Evolutionary conservation across 768 basidiomycete genomes (phyloP).

Genomic region (Mycena rosella): DNA sequence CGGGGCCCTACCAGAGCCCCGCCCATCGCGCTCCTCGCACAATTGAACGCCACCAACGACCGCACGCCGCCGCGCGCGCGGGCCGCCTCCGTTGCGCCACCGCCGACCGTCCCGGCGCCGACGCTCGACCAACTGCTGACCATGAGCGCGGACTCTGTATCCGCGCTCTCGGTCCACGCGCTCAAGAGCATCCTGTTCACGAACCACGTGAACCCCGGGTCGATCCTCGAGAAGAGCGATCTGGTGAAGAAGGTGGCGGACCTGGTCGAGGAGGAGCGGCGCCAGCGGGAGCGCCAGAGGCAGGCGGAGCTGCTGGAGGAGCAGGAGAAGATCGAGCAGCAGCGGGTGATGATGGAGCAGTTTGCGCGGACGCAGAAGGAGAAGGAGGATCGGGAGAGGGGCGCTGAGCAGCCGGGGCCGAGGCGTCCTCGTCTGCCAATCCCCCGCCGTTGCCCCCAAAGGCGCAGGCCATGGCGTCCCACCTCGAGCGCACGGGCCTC

Average conservation of each 20-base stretch:
- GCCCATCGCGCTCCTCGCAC: conserved; percentile 41
- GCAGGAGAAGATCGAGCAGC: conserved; percentile 54
- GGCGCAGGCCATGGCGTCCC: conserved; percentile 52
- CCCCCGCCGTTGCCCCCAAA: conserved; percentile 53
- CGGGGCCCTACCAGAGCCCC: conserved; percentile 32
- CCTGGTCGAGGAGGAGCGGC: conserved; percentile 74
- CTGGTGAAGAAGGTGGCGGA: conserved; percentile 77
- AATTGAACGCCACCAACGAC: conserved; percentile 33
- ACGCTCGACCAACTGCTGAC: conserved; percentile 77
- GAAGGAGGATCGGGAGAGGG: conserved; percentile 46
- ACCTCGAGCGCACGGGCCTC: conserved; percentile 77
- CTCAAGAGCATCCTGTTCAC: conserved; percentile 85
- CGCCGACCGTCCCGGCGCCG: conserved; percentile 60
- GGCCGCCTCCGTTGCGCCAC: conserved; percentile 53
- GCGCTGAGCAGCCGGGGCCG: conserved; percentile 38
- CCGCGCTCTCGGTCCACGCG: conserved; percentile 72
- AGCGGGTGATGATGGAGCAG: conserved; percentile 53
- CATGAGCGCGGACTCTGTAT: conserved; percentile 69
- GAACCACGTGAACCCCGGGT: conserved; percentile 83
- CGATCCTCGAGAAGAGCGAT: conserved; percentile 89
- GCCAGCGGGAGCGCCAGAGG: conserved; percentile 63
- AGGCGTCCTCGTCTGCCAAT: conserved; percentile 41
- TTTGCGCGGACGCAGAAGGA: conserved; percentile 46
- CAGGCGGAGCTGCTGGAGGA: conserved; percentile 61
- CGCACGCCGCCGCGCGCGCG: conserved; percentile 54